Evolutionary conservation across 2,329 filamentous ascomycete genomes (phyloP), one percentile per base, ranked within the genome.

Genomic region (Diplodia scrobiculata): DNA sequence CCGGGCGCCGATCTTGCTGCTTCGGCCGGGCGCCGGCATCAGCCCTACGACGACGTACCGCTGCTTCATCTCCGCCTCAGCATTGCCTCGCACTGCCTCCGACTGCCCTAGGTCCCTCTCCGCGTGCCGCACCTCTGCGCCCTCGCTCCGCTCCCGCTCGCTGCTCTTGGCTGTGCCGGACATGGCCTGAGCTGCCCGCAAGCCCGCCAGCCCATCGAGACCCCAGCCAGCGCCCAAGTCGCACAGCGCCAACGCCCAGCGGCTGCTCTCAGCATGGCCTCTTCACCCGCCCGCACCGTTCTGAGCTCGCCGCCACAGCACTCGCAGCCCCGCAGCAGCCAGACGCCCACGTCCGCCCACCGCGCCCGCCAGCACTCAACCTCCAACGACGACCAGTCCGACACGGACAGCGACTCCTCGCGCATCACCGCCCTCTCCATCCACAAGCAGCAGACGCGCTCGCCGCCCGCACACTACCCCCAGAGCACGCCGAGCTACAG

Each of bases 401-500:
- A 65, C 50, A 60, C 29, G 47, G 75, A 77, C 65, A 78, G 75
- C 60, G 80, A 82, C 69, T 77, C 75, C 55, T 76, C 74, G 51
- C 77, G 79, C 63, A 72, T 72, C 52, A 70, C 72, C 52, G 78
- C 77, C 51, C 74, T 78, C 48, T 68, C 71, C 38, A 66, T 72
- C 66, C 68, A 38, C 58, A 72, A 71, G 68, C 72, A 60, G 53
- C 74, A 76, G 63, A 73, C 72, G 48, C 75, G 76, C 68, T 78
- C 79, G 67, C 79, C 78, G 11, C 48, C 67, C 67, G 68, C 73
- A 66, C 72, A 74, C 72, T 11, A 72, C 74, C 53, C 71, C 70
- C 76, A 76, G n/a, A 79, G 78, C 73, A 77, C 58, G 10, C 75
- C 71, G 74, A 73, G 67, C 74, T 75, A 67, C 75, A 68, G 36